Base-by-base conservation (phyloP, 495 filamentous ascomycete species). In the Paragyromitra xinjiangensis region DNA sequence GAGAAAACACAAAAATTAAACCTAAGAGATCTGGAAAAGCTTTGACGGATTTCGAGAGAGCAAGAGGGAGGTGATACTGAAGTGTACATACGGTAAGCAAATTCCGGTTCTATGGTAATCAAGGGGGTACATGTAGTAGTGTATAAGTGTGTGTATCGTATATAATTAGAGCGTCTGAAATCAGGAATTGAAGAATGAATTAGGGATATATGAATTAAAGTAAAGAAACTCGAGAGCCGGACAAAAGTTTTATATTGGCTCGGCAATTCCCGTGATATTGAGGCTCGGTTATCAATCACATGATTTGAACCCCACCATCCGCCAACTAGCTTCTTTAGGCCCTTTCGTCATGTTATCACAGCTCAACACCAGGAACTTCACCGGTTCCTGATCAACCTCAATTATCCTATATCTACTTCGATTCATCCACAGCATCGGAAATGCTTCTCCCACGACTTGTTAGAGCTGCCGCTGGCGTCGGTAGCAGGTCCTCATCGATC, bases 231-330 rank as follows among this genome's bases (percentile, higher is more conserved):
- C 44, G 16, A 55, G 53, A 24, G 9, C 24, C 7, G 53, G 24
- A 12, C 11, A n/a, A 6, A n/a, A 55, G 6, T 55, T 24, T 22
- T 22, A 55, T 5, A 24, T 26, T 42, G 34, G 58, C 4, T 12
- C 22, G 19, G 62, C 12, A 48, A 29, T 45, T 48, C n/a, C 29
- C 56, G 56, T 19, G 29, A 19, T 39, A 61, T 37, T 67, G 45
- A 29, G 29, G 44, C 59, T 72, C 37, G 70, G 70, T 24, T 55
- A 66, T 22, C 50, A 14, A 14, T 64, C 69, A 72, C 69, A 29
- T 73, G 70, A 67, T 50, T 16, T 22, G 7, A 42, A 45, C 62
- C 37, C 45, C 59, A 50, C 44, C 39, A 48, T 42, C 8, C 11
- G 1, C 26, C 44, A n/a, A 61, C 62, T 48, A 64, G 45, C 62